Evolutionary conservation across 306 rosid genomes (phyloP), one percentile per base, ranked within the genome.

Genomic region (Inga leiocalycina): DNA sequence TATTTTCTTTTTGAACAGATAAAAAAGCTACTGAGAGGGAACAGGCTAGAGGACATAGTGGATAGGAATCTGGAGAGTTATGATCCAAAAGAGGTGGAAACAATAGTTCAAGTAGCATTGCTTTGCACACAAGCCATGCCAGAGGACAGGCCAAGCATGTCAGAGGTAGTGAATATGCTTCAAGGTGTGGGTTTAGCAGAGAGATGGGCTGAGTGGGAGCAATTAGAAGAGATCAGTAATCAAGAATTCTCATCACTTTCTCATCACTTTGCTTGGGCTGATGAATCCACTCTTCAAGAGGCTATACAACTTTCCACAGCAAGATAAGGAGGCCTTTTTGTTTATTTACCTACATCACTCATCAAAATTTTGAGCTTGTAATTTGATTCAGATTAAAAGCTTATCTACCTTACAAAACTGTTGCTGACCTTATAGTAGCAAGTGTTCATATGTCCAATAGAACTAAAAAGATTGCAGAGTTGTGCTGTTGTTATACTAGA

Each of bases 191-290:
- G 84, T 24, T 75, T 91, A 68, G 89, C 88, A n/a, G 88, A 91
- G 83, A 86, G 91, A 84, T 91, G 95, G 95, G 91, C 89, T 0
- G 86, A 89, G 66, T 91, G 95, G 95, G 88, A 86, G 84, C 86
- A 85, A 49, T 86, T 85, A n/a, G 93, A 89, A 74, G 86, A 82
- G 52, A 76, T 37, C 27, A 88, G 88, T 78, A 84, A 71, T 79
- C 86, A 41, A 41, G 89, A 88, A 24, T 80, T 75, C 45, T 59
- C 87, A 7, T 82, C 41, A 0, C n/a, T 46, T 19, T 73, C 77
- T 20, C 91, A 83, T 84, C 93, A 84, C 82, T 72, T 72, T 46
- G 57, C 76, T 72, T 72, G 76, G 76, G 76, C 39, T 72, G 76
- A 72, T 24, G 75, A 71, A 71, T 45, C 76, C 59, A 22, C 76